Evolutionary conservation across 805 yeast genomes (phyloP).

Genomic region (Barnettozyma sucrosica): DNA sequence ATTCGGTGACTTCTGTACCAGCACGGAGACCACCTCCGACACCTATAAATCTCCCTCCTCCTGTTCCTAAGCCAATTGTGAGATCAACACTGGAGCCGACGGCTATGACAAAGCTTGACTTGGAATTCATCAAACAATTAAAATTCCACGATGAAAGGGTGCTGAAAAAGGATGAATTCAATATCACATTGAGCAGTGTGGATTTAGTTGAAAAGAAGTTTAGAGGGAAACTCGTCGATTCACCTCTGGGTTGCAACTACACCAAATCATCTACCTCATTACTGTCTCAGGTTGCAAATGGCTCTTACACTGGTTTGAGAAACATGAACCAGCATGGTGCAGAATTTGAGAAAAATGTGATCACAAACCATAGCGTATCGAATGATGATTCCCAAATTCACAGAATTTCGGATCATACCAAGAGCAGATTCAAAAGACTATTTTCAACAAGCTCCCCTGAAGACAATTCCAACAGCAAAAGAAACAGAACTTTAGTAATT

Average conservation of each 20-base stretch:
- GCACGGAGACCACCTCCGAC: not conserved
- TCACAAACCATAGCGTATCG: conserved; percentile 16
- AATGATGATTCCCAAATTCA: conserved; percentile 18
- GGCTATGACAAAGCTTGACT: conserved; percentile 47
- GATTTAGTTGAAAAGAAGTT: conserved; percentile 51
- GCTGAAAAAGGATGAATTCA: conserved; percentile 48
- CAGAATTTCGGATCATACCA: conserved; percentile 11
- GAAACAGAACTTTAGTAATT: conserved; percentile 47
- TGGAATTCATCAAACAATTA: conserved; percentile 52
- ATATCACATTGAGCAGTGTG: conserved; percentile 38
- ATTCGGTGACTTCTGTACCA: not conserved
- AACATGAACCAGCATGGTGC: conserved; percentile 25
- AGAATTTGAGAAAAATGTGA: conserved; percentile 28
- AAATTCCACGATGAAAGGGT: conserved; percentile 55
- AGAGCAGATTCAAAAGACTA: conserved; percentile 21
- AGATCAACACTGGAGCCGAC: conserved; percentile 23
- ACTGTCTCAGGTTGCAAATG: conserved; percentile 40
- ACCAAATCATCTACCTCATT: conserved; percentile 34
- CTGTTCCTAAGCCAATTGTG: not conserved
- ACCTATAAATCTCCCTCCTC: not conserved
- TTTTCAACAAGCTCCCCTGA: conserved; percentile 16
- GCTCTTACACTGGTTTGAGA: conserved; percentile 37
- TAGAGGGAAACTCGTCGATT: conserved; percentile 51
- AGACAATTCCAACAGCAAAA: conserved; percentile 29
- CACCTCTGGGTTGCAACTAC: conserved; percentile 44